Evolutionary conservation across 805 yeast species (phyloP).

Genomic region (Kluyveromyces siamensis): DNA sequence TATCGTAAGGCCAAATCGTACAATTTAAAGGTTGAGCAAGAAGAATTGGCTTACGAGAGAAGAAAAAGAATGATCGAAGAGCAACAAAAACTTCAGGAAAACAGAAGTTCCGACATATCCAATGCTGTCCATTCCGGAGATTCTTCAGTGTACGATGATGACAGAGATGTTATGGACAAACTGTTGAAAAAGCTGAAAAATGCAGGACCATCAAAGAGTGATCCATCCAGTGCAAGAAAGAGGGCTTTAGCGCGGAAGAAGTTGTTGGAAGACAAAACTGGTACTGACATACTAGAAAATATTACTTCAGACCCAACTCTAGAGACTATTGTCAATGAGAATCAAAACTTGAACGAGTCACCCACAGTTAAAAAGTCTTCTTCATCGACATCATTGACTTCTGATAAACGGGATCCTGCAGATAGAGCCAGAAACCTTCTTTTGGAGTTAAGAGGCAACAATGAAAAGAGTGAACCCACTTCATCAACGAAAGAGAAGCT

Average conservation of each 20-base stretch:
- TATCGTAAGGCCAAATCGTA: constrained; percentile 75
- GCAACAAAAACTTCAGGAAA: constrained; percentile 19
- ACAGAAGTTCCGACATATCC: constrained; percentile 6
- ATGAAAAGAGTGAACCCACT: constrained; percentile 14
- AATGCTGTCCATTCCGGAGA: neutral
- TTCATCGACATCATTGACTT: neutral
- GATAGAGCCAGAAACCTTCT: constrained; percentile 55
- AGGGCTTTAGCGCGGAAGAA: constrained; percentile 69
- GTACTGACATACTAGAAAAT: constrained; percentile 6
- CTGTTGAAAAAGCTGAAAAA: constrained; percentile 79
- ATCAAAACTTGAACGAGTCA: neutral
- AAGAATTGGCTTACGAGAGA: constrained; percentile 64
- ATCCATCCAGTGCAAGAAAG: constrained; percentile 71
- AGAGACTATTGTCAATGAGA: constrained; percentile 3
- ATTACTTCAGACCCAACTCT: constrained; percentile 1
- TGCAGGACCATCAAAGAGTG: constrained; percentile 71
- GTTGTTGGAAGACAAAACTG: constrained; percentile 32
- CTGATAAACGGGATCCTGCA: constrained; percentile 15
- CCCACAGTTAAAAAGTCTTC: constrained; percentile 15
- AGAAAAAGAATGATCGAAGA: constrained; percentile 48
- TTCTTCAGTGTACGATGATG: constrained; percentile 10
- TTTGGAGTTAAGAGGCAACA: constrained; percentile 45
- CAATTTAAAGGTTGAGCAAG: constrained; percentile 75
- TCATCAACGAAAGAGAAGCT: constrained; percentile 19
- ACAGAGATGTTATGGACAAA: constrained; percentile 65